Evolutionary conservation across 495 filamentous ascomycete genomes (phyloP).

Genomic region (Collariella sp.): DNA sequence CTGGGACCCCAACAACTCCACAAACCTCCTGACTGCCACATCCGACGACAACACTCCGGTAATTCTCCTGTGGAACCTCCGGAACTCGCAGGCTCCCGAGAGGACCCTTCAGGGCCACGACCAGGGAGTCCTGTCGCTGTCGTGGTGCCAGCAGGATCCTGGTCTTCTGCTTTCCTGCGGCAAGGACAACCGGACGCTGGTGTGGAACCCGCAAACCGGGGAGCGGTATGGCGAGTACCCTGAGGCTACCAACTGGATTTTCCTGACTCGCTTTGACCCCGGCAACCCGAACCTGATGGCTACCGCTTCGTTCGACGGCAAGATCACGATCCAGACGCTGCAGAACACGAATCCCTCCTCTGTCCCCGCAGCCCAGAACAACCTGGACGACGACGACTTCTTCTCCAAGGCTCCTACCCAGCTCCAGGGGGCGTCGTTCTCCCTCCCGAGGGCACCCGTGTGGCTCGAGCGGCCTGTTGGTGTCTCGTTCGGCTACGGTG

Average conservation of each 20-base stretch:
- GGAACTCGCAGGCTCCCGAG: slow-evolving; percentile 94
- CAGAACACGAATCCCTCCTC: slow-evolving; percentile 75
- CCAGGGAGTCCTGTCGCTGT: slow-evolving; percentile 84
- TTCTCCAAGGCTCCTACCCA: slow-evolving; percentile 89
- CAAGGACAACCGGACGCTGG: slow-evolving; percentile 91
- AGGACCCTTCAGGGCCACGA: slow-evolving; percentile 81
- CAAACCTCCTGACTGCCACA: slow-evolving; percentile 87
- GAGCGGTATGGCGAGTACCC: slow-evolving; percentile 85
- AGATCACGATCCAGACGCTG: slow-evolving; percentile 82
- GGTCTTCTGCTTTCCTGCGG: slow-evolving; percentile 89
- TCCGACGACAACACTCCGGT: slow-evolving; percentile 81
- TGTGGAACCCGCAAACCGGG: slow-evolving; percentile 93
- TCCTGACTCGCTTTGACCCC: slow-evolving; percentile 90
- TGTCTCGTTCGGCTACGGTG: slow-evolving; percentile 92
- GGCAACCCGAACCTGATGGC: slow-evolving; percentile 84
- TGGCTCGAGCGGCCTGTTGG: slow-evolving; percentile 84
- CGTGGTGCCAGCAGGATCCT: slow-evolving; percentile 90
- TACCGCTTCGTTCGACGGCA: slow-evolving; percentile 94
- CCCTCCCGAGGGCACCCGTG: slow-evolving; percentile 73
- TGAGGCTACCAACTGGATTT: slow-evolving; percentile 97
- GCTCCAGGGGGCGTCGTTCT: slow-evolving; percentile 80
- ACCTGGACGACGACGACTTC: slow-evolving; percentile 88
- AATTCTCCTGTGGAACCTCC: slow-evolving; percentile 87
- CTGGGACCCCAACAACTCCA: slow-evolving; percentile 92
- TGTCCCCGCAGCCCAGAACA: slow-evolving; percentile 43